Evolutionary conservation across 352 stramenopile genomes (phyloP).

Genomic region (Phytophthora colocasiae): DNA sequence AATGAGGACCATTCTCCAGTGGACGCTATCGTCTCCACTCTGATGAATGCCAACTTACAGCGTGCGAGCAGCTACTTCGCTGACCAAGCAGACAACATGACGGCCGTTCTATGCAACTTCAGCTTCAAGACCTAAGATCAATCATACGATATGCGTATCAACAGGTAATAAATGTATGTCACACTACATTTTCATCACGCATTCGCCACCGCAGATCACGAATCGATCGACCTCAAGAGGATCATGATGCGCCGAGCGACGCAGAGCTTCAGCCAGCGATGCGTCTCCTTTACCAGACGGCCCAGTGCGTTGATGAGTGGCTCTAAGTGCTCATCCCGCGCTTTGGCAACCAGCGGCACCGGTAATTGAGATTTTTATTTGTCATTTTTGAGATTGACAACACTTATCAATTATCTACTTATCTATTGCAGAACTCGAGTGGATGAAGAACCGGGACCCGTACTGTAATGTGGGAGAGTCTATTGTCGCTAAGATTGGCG

Average conservation of each 20-base stretch:
- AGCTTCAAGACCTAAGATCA: conserved; percentile 4
- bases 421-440: conserved; percentile 60
- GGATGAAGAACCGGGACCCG: conserved; percentile 81
- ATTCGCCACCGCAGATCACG: conserved; percentile 16
- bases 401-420: background rate
- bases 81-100: conserved; percentile 92
- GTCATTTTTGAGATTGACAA: background rate
- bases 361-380: conserved; percentile 1
- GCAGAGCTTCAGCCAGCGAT: conserved; percentile 18
- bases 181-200: background rate
- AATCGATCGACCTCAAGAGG: background rate
- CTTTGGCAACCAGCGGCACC: conserved; percentile 16
- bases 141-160: background rate
- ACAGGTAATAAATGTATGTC: background rate
- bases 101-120: conserved; percentile 71
- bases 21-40: conserved; percentile 38
- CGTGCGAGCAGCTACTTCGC: conserved; percentile 76
- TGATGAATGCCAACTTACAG: conserved; percentile 74
- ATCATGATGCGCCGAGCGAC: conserved; percentile 33
- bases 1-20: conserved; percentile 14
- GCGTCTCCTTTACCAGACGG: conserved; percentile 5
- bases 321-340: conserved; percentile 4
- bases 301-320: conserved; percentile 10
- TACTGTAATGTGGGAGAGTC: conserved; percentile 90
- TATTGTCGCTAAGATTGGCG: conserved; percentile 90